Evolutionary conservation across 352 stramenopile genomes (phyloP).

Genomic region (Phytophthora multivora): DNA sequence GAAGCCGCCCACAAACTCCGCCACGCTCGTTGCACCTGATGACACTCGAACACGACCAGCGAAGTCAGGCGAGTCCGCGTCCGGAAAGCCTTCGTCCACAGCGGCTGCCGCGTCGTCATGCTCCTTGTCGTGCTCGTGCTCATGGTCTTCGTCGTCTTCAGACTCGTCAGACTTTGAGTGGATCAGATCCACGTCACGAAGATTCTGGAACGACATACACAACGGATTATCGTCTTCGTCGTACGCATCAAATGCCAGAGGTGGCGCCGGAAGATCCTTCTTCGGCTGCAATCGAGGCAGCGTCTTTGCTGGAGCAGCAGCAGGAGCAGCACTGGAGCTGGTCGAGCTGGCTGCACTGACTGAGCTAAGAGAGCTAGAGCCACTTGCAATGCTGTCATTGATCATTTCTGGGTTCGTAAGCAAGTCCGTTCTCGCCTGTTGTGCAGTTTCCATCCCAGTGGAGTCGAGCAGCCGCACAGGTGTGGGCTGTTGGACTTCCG

Average conservation of each 20-base stretch:
- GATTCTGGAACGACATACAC: constrained; percentile 57
- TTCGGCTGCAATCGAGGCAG: constrained; percentile 32
- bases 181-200: constrained; percentile 54
- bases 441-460: constrained; percentile 15
- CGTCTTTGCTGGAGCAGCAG: constrained; percentile 15
- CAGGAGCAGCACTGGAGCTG: constrained; percentile 2
- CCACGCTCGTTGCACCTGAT: constrained; percentile 50
- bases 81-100: constrained; percentile 20
- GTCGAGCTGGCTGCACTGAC: constrained; percentile 5
- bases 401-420: neutral
- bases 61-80: constrained; percentile 30
- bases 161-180: constrained; percentile 17
- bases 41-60: constrained; percentile 44
- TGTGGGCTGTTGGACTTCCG: neutral
- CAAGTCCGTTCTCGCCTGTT: constrained; percentile 21
- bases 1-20: constrained; percentile 72
- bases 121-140: constrained; percentile 27
- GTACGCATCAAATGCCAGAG: constrained; percentile 38
- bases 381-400: constrained; percentile 16
- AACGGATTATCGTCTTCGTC: constrained; percentile 56
- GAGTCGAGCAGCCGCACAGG: constrained; percentile 25
- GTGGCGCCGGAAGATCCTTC: constrained; percentile 21
- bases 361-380: constrained; percentile 5
- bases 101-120: constrained; percentile 16
- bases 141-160: constrained; percentile 26